Evolutionary conservation across 2,329 filamentous ascomycete genomes (phyloP), one percentile per base, ranked within the genome.

Genomic region (Colletotrichum cordylinicola): DNA sequence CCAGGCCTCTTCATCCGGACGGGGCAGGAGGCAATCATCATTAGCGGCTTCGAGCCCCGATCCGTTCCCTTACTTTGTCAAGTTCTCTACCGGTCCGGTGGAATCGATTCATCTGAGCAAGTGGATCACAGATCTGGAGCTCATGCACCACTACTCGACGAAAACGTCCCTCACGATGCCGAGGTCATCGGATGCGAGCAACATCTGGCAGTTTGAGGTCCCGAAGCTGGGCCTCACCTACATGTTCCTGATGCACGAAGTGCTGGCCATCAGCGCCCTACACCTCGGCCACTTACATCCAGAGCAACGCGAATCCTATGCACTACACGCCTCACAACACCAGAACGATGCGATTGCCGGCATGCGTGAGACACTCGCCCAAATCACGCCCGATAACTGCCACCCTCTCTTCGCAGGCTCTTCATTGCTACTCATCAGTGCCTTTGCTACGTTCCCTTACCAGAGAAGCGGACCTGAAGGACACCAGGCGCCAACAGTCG

Each of bases 81-180:
- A 79, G 58, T 79, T 81, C 18, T 77, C 78, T 2, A 79, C 77
- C 1, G 77, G 75, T 8, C 78, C 77, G 66, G 79, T 77, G 74
- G 73, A 73, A 35, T 24, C 73, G 56, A 39, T 72, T 48, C 35
- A 64, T 76, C 77, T 29, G 74, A 79, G 65, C 76, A 80, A 35
- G 62, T 85, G 83, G 83, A 81, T 82, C 12, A 80, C 81, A 5
- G 84, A 85, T 70, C 81, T 85, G 15, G 82, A 84, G 72, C 79
- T 85, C 52, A 81, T 85, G 79, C 83, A 85, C 55, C 83, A 85
- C 56, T 85, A 81, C 67, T 81, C 81, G 3, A 79, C 81, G 8
- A 77, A 70, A 3, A 83, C 83, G 1, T 83, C 78, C 62, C 70
- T 79, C 8, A 83, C 83, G 3, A 74, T 85, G 9, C 83, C 83